Percentiles rank a stretch among this genome's conserved stretches.
Evolutionary conservation across 1,139 yeast species (phyloP).

Genomic region (Debaryomycetaceae sp.): DNA sequence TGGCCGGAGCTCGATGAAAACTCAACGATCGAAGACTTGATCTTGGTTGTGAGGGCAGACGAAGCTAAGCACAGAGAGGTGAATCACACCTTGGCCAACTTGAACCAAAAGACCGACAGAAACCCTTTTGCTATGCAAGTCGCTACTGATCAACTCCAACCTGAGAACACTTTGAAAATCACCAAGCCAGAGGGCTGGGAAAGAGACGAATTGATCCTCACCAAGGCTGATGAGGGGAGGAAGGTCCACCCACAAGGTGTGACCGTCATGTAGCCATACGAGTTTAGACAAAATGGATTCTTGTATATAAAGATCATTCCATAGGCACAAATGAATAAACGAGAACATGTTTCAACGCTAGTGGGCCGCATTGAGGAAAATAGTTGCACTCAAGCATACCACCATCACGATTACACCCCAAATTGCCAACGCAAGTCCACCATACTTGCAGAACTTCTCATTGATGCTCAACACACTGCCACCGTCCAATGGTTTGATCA

Average conservation of each 20-base stretch:
- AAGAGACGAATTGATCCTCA: conserved; percentile 38
- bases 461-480: conserved; percentile 31
- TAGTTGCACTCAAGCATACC: conserved; percentile 72
- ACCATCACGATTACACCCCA: conserved; percentile 83
- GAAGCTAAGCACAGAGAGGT: conserved; percentile 77
- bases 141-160: conserved; percentile 46
- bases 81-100: conserved; percentile 70
- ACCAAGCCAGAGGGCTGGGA: conserved; percentile 61
- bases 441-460: conserved; percentile 45
- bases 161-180: conserved; percentile 45
- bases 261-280: no score
- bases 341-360: conserved; percentile 11
- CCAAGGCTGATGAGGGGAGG: no score
- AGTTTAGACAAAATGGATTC: conserved; percentile 1
- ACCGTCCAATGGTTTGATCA: conserved; percentile 46
- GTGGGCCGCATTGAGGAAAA: conserved; percentile 57
- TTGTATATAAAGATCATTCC: not conserved
- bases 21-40: conserved; percentile 56
- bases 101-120: conserved; percentile 50
- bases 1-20: conserved; percentile 51
- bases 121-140: conserved; percentile 63
- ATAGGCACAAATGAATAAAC: not conserved
- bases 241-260: no score
- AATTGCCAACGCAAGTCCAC: conserved; percentile 55
- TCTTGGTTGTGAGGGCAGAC: conserved; percentile 55